phyloP scores from a whole-genome alignment of 2,329 filamentous ascomycete genomes.

The Emmonsiellopsis sp. region DNA sequence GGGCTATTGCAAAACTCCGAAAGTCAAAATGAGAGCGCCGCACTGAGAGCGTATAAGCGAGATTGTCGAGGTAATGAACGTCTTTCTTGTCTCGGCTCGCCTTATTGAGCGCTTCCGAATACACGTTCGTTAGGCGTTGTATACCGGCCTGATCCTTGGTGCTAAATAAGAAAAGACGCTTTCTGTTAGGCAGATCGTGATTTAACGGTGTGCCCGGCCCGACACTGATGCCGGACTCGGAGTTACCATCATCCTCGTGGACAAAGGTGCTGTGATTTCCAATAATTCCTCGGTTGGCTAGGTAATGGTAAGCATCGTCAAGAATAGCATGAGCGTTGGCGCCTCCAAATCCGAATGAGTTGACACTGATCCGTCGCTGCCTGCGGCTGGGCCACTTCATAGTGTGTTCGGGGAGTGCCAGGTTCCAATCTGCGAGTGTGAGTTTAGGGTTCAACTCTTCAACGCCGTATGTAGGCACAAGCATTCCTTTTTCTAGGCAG shows the following conservation, averaged over 20 bases:
- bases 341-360: slow-evolving; percentile 39
- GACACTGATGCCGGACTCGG: background rate
- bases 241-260: background rate
- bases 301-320: slow-evolving; percentile 12
- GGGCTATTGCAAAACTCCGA: background rate
- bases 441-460: slow-evolving; percentile 11
- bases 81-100: background rate
- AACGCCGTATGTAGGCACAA: slow-evolving; percentile 10
- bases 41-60: background rate
- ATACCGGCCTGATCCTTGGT: background rate
- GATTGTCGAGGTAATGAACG: background rate
- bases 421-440: slow-evolving; percentile 6
- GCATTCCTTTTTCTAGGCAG: background rate
- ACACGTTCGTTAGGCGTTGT: background rate
- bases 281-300: background rate
- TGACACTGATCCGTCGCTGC: slow-evolving; percentile 23
- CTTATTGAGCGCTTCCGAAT: background rate
- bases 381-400: slow-evolving; percentile 5
- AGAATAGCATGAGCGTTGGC: slow-evolving; percentile 38
- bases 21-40: background rate
- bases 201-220: background rate
- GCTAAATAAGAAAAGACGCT: background rate
- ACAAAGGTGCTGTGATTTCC: background rate
- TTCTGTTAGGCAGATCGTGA: background rate
- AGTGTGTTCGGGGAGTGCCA: slow-evolving; percentile 6